A percentile compares a stretch with the other conserved stretches of the same genome.
Evolutionary conservation across 2,329 filamentous ascomycete species (phyloP).

Genomic region (Aspergillus aculeatus): DNA sequence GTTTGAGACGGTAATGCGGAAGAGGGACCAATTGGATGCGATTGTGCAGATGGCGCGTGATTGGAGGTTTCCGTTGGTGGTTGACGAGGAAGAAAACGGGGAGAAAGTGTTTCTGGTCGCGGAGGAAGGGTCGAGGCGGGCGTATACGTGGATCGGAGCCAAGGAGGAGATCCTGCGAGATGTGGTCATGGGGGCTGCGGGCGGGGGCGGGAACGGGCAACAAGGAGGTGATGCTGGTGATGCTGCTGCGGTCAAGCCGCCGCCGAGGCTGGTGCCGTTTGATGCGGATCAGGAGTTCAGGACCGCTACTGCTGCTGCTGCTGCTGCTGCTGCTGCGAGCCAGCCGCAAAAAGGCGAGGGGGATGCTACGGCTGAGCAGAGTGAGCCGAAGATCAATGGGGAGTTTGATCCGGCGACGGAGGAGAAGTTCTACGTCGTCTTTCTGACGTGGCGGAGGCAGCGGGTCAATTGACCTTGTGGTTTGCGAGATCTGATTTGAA

Average conservation of each 20-base stretch:
- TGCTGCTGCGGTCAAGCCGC: neutral
- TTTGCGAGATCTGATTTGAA: no score
- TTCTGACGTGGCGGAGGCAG: neutral
- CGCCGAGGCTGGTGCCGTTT: neutral
- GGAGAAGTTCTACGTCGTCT: neutral
- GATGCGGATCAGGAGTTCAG: neutral
- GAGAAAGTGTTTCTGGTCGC: neutral
- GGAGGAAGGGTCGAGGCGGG: neutral
- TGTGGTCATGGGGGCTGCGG: neutral
- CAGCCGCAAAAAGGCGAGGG: neutral
- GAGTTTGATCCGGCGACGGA: neutral
- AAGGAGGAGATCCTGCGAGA: neutral
- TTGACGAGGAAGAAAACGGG: neutral
- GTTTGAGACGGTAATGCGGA: constrained; percentile 1
- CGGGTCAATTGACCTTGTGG: neutral
- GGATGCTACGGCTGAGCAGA: neutral
- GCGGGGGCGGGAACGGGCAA: no score
- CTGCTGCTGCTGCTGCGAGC: neutral
- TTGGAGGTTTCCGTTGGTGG: neutral
- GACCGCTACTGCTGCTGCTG: neutral
- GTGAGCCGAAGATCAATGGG: neutral
- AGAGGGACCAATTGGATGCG: neutral
- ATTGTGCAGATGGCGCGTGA: neutral
- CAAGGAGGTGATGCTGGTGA: neutral
- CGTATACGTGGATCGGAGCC: neutral